Evolutionary conservation across 371 early-diverging fungal species (phyloP), one percentile per base, ranked within the genome.

Genomic region (Mucor ambiguus): DNA sequence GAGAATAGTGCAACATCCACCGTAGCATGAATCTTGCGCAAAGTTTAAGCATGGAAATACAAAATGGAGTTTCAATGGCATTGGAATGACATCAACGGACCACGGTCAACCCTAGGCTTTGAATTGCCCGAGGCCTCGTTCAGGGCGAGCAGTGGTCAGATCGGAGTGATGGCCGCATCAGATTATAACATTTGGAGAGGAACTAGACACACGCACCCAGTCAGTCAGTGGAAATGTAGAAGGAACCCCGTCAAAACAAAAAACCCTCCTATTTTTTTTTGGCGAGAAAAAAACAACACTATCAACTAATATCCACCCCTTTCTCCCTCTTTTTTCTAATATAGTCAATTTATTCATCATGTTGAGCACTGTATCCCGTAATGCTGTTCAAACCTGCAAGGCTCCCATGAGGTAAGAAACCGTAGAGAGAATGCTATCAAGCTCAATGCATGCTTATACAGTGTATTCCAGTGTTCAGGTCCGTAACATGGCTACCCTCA

Each of bases 401-500:
- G 60, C 60, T 29, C 63, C 63, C 29, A 41, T 62, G 63, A 26
- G 63, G 63, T 62, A 62, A 62, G 35, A 1, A 32, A 8, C 4
- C 9, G 11, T 33, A 7, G 56, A 56, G 33, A 59, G 24, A 44
- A 43, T 16, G 32, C 18, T n/a, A 33, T 1, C 20, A 30, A n/a
- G n/a, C 9, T 32, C 56, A 56, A 32, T 18, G 20, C n/a, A 20
- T 56, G 32, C 22, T 33, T 7, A 56, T n/a, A 11, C 32, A 28
- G 3, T 9, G 28, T 41, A 37, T 59, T 16, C 43, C 26, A 59
- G 37, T 72, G 79, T 85, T 66, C 93, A 95, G 85, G 82, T 90
- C 72, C 93, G 95, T 78, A 92, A 92, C 90, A 95, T 95, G 92
- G 92, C 92, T 58, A 95, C 96, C 60, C 85, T 96, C 69, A 90